Conservation (phyloP, 495 filamentous ascomycete genomes). For the Acidiella bohemica region DNA sequence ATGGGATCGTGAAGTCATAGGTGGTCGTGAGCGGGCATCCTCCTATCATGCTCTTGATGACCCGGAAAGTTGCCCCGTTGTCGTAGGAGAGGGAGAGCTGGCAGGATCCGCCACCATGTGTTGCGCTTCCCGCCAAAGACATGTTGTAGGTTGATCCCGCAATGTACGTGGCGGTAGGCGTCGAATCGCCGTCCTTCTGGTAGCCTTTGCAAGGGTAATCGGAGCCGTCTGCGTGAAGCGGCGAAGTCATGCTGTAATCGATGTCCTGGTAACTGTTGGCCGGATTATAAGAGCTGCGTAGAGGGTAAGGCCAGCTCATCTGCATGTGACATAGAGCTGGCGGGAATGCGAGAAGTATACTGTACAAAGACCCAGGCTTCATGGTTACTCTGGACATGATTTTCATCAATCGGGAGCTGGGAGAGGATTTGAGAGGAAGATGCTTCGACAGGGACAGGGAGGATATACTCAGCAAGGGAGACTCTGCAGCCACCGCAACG, state of each 20-base stretch:
- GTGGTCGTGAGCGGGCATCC: conserved; percentile 40
- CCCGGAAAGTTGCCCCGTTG: conserved; percentile 45
- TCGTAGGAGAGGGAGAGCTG: conserved; percentile 53
- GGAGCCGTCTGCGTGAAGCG: conserved; percentile 35
- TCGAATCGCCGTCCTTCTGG: conserved; percentile 36
- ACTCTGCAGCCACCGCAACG: neutral
- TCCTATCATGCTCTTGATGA: conserved; percentile 53
- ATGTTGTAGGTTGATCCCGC: conserved; percentile 47
- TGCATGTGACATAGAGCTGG: conserved; percentile 39
- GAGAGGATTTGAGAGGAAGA: neutral
- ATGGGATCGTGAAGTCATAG: conserved; percentile 52
- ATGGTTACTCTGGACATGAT: conserved; percentile 4
- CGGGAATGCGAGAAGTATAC: conserved; percentile 5
- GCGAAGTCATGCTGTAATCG: conserved; percentile 41
- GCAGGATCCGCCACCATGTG: conserved; percentile 52
- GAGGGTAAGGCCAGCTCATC: conserved; percentile 42
- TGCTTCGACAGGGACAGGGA: neutral
- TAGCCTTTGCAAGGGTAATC: conserved; percentile 61
- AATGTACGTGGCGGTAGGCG: conserved; percentile 37
- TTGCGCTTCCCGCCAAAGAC: conserved; percentile 42
- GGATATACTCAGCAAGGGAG: conserved; percentile 9
- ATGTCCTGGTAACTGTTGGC: conserved; percentile 29
- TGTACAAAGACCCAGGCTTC: conserved; percentile 3
- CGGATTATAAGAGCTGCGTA: conserved; percentile 41
- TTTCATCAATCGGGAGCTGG: neutral